Percentiles rank a stretch among this genome's conserved stretches.
Evolutionary conservation across 805 yeast genomes (phyloP).

Genomic region (Saccharomycopsis malanga): DNA sequence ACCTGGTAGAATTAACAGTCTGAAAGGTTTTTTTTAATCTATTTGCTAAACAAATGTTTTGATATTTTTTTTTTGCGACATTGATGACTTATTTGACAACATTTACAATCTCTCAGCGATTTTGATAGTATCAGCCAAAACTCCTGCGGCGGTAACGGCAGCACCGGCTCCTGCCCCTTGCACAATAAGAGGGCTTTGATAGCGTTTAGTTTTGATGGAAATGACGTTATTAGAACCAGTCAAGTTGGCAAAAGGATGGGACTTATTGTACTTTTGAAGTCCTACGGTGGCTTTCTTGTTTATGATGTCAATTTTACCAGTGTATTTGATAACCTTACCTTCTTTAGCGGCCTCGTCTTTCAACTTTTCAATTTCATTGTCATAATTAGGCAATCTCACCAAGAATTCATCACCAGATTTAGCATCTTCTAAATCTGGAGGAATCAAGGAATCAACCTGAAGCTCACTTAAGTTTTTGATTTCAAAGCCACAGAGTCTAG

Average conservation of each 20-base stretch:
- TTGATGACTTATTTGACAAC: too few species aligned
- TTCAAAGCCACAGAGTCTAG: conserved; percentile 82
- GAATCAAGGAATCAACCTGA: conserved; percentile 91
- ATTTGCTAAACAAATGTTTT: too few species aligned
- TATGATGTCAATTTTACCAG: conserved; percentile 80
- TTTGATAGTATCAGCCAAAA: conserved; percentile 82
- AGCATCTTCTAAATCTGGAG: conserved; percentile 71
- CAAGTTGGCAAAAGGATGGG: conserved; percentile 93
- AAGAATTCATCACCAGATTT: conserved; percentile 70
- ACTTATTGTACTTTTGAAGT: conserved; percentile 74
- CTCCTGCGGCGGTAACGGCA: conserved; percentile 72
- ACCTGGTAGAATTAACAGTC: too few species aligned
- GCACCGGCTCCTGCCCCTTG: conserved; percentile 98
- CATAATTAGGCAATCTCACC: conserved; percentile 75
- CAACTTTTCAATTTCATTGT: conserved; percentile 65
- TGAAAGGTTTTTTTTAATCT: too few species aligned
- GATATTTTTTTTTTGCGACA: too few species aligned
- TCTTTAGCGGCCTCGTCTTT: conserved; percentile 77
- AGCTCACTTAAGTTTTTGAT: conserved; percentile 86
- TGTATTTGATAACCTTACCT: conserved; percentile 85
- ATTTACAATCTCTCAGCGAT: conserved; percentile 65
- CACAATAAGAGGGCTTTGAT: conserved; percentile 83
- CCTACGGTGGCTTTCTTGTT: conserved; percentile 73
- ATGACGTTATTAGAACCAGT: conserved; percentile 96
- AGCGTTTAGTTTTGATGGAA: conserved; percentile 85